Base-by-base conservation (phyloP, 2,329 filamentous ascomycete genomes). In the Incumbomyces delicatus region DNA sequence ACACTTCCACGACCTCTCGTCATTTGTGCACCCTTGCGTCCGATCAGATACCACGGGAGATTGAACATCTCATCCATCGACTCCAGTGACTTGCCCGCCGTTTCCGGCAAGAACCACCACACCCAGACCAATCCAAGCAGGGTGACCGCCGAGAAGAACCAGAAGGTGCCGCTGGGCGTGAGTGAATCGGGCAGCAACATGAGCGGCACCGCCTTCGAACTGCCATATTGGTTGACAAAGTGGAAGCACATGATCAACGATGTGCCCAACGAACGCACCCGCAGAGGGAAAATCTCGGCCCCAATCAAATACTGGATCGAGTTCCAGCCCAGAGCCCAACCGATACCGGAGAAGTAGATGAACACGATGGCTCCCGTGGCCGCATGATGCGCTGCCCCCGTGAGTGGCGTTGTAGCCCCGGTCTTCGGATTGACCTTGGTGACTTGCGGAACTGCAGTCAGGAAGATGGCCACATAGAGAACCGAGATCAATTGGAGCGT, bases 211-310 rank as follows among this genome's bases (percentile, higher is more conserved):
- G 85, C 83, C 31, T 85, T 80, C 1, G 78, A 75, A 67, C 85
- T 87, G 20, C 83, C 85, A 60, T 86, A 88, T 63, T 87, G 83
- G 63, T 86, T 86, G 50, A 76, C 80, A 59, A 88, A 88, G 63
- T 89, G 84, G 49, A 87, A 74, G 0, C 79, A 84, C 85, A 88
- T 88, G 39, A 81, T 78, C 59, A 84, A 72, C 0, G 78, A 83
- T 0, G 81, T 83, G 16, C 80, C 78, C 8, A 87, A 65, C 3
- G 83, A 83, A 46, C 85, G 77, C 41, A 89, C 79, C 2, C 83
- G 76, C 8, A 88, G 72, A 1, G 85, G 83, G 67, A 86, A 89
- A 50, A 89, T 73, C 60, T 89, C 85, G 1, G 83, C 81, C 12
- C 83, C 87, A 47, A 89, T 75, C 3, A 89, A 73, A 60, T 88